These are phyloP conservation scores for Penicillium sp. DNA, from an alignment of 2,329 filamentous ascomycete genomes.

Conservation along the genomic window DNA sequence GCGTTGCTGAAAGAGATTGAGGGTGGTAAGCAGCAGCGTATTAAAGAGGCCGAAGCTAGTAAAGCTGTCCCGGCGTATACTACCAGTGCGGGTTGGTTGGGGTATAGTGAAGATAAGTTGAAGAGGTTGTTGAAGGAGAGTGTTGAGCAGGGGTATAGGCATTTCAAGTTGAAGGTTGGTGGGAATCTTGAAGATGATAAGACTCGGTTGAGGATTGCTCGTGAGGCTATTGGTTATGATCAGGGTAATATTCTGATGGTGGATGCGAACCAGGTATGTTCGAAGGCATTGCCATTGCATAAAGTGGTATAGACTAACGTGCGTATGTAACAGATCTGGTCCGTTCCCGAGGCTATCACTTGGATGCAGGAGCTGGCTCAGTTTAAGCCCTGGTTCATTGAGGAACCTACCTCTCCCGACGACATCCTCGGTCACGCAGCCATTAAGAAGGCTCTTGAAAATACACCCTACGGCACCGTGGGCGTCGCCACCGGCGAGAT, in stretches of 20 bases:
- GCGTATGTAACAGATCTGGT: conserved; percentile 58
- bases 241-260: conserved; percentile 83
- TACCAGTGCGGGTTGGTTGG: conserved; percentile 86
- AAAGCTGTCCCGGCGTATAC: conserved; percentile 85
- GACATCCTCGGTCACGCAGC: conserved; percentile 85
- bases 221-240: conserved; percentile 77
- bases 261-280: conserved; percentile 73
- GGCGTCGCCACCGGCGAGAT: conserved; percentile 90
- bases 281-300: neutral
- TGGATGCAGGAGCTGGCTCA: conserved; percentile 79
- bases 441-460: conserved; percentile 69
- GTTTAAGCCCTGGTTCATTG: conserved; percentile 84
- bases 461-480: conserved; percentile 55
- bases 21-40: conserved; percentile 63
- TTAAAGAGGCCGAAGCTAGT: conserved; percentile 68
- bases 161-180: conserved; percentile 92
- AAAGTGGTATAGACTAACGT: neutral
- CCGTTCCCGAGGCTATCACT: conserved; percentile 78
- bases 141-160: conserved; percentile 67
- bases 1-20: conserved; percentile 63
- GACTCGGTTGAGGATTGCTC: conserved; percentile 65
- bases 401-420: conserved; percentile 86
- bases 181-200: conserved; percentile 67
- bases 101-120: conserved; percentile 86
- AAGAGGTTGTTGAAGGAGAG: conserved; percentile 68